phyloP scores from a whole-genome alignment of 2,329 filamentous ascomycete genomes.

The Cladosporium phlei region DNA sequence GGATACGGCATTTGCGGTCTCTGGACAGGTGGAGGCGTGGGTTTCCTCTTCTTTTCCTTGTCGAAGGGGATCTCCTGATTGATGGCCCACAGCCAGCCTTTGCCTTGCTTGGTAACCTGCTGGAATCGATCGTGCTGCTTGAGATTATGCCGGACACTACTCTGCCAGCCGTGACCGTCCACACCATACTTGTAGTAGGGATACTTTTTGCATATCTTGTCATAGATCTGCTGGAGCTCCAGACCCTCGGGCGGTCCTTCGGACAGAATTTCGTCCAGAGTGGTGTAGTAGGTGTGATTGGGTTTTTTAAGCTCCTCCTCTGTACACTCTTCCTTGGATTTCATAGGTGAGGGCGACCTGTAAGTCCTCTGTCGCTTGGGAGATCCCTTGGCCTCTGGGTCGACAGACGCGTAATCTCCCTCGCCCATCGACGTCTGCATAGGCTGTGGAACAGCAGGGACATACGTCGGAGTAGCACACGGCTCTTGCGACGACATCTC shows the following conservation, averaged over 20 bases:
- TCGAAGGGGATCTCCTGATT: conserved; percentile 56
- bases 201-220: conserved; percentile 58
- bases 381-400: conserved; percentile 4
- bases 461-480: conserved; percentile 1
- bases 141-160: conserved; percentile 62
- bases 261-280: conserved; percentile 59
- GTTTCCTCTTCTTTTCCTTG: conserved; percentile 51
- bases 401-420: conserved; percentile 6
- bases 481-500: conserved; percentile 15
- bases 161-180: conserved; percentile 60
- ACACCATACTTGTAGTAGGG: conserved; percentile 59
- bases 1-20: conserved; percentile 16
- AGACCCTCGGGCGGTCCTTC: conserved; percentile 53
- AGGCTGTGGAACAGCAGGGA: conserved; percentile 3
- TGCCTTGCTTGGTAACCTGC: conserved; percentile 56
- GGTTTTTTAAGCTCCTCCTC: conserved; percentile 70
- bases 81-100: conserved; percentile 61
- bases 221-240: conserved; percentile 63
- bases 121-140: conserved; percentile 55
- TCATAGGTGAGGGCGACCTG: conserved; percentile 58
- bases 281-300: conserved; percentile 57
- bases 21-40: conserved; percentile 33
- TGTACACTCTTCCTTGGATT: conserved; percentile 61
- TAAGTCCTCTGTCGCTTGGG: conserved; percentile 47
- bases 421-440: conserved; percentile 6